These are phyloP conservation scores for Ogataea paradorogensis DNA, from an alignment of 805 yeast species.

Conservation along the genomic window DNA sequence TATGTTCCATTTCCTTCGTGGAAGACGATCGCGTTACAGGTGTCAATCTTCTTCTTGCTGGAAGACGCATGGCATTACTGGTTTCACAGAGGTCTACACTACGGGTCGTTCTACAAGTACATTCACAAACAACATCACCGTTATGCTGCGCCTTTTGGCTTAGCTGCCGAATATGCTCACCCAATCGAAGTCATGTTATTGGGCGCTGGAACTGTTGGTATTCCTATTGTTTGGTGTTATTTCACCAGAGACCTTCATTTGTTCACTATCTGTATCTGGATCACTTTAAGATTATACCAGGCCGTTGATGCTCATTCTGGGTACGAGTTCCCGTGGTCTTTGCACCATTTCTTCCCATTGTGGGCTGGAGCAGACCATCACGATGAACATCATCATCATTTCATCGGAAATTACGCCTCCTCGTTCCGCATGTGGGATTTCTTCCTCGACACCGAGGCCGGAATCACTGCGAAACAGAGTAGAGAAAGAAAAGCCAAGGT, in stretches of 20 bases:
- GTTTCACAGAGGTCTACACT: constrained; percentile 88
- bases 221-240: constrained; percentile 82
- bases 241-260: constrained; percentile 76
- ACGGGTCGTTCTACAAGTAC: constrained; percentile 83
- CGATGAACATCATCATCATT: constrained; percentile 94
- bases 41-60: constrained; percentile 71
- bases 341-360: constrained; percentile 87
- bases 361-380: constrained; percentile 99
- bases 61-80: constrained; percentile 98
- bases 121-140: constrained; percentile 98
- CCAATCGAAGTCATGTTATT: constrained; percentile 88
- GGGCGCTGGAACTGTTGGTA: constrained; percentile 95
- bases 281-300: constrained; percentile 83
- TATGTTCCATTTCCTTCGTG: constrained; percentile 82
- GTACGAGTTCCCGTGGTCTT: constrained; percentile 95
- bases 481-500: constrained; percentile 65
- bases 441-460: constrained; percentile 84
- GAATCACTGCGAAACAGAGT: constrained; percentile 70
- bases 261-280: constrained; percentile 88
- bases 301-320: constrained; percentile 98
- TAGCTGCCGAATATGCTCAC: constrained; percentile 97
- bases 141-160: constrained; percentile 96
- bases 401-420: constrained; percentile 92
- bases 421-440: constrained; percentile 97
- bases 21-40: constrained; percentile 59